A percentile compares a stretch with the other conserved stretches of the same genome.
phyloP scores from a whole-genome alignment of 768 basidiomycete genomes.

The Amanita jacksonii region DNA sequence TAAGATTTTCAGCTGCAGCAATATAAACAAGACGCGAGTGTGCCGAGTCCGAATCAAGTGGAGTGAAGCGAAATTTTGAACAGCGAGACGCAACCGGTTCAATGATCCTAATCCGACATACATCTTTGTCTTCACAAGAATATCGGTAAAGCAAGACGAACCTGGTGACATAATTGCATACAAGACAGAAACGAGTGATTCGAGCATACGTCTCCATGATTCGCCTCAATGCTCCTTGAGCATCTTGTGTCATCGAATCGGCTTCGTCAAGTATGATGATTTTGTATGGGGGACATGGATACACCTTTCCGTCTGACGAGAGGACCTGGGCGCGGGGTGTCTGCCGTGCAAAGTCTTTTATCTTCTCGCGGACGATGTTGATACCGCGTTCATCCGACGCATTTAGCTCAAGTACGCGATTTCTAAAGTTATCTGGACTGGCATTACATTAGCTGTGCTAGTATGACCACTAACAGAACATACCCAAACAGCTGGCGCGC shows the following conservation, averaged over 20 bases:
- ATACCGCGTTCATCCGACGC: constrained; percentile 99
- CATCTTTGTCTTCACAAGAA: not conserved
- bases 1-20: constrained; percentile 63
- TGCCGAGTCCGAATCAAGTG: constrained; percentile 74
- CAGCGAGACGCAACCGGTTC: constrained; percentile 98
- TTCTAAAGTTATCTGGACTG: constrained; percentile 90
- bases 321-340: constrained; percentile 72
- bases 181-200: constrained; percentile 95
- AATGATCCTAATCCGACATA: constrained; percentile 62
- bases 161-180: constrained; percentile 99
- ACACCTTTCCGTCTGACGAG: constrained; percentile 71
- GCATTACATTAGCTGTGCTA: not conserved
- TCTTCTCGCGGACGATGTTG: constrained; percentile 92
- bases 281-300: constrained; percentile 97
- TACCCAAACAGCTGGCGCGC: constrained; percentile 92
- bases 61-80: constrained; percentile 97
- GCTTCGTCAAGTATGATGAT: constrained; percentile 99
- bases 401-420: constrained; percentile 92
- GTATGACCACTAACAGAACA: constrained; percentile 13
- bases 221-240: constrained; percentile 91
- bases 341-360: constrained; percentile 95
- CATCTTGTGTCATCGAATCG: constrained; percentile 99
- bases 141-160: constrained; percentile 22
- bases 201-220: constrained; percentile 99
- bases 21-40: constrained; percentile 71